Evolutionary conservation across 2,329 filamentous ascomycete species (phyloP).

Genomic region (Lithohypha guttulata): DNA sequence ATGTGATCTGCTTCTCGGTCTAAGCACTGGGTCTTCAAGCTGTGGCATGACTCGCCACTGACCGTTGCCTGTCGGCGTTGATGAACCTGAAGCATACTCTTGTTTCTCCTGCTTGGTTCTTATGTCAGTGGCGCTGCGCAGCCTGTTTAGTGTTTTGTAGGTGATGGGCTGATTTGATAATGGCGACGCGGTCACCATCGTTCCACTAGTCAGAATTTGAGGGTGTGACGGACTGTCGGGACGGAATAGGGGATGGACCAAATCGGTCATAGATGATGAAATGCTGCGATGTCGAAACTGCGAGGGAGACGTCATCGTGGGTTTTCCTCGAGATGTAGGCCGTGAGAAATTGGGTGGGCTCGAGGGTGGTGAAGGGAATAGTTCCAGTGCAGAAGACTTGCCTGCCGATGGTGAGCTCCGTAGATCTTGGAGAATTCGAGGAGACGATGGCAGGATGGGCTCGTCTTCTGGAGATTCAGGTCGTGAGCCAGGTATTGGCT

Average conservation of each 20-base stretch:
- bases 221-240: conserved; percentile 43
- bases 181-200: conserved; percentile 45
- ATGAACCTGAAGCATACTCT: neutral
- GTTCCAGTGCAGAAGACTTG: neutral
- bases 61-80: conserved; percentile 11
- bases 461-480: conserved; percentile 20
- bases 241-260: conserved; percentile 50
- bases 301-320: conserved; percentile 7
- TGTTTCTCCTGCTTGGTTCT: conserved; percentile 10
- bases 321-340: conserved; percentile 17
- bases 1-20: neutral
- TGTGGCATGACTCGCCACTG: conserved; percentile 21
- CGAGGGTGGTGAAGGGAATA: conserved; percentile 18
- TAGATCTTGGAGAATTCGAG: conserved; percentile 1
- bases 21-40: conserved; percentile 16
- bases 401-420: conserved; percentile 12
- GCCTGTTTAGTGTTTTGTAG: conserved; percentile 27
- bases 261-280: conserved; percentile 31
- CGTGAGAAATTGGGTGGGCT: conserved; percentile 23
- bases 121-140: conserved; percentile 19
- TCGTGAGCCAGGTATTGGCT: conserved; percentile 22
- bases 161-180: conserved; percentile 43
- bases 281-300: neutral
- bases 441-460: conserved; percentile 18
- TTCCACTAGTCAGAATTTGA: conserved; percentile 41